Evolutionary conservation across 1,284 basidiomycete species (phyloP), one percentile per base, ranked within the genome.

Genomic region (Sanghuangporus weigelae): DNA sequence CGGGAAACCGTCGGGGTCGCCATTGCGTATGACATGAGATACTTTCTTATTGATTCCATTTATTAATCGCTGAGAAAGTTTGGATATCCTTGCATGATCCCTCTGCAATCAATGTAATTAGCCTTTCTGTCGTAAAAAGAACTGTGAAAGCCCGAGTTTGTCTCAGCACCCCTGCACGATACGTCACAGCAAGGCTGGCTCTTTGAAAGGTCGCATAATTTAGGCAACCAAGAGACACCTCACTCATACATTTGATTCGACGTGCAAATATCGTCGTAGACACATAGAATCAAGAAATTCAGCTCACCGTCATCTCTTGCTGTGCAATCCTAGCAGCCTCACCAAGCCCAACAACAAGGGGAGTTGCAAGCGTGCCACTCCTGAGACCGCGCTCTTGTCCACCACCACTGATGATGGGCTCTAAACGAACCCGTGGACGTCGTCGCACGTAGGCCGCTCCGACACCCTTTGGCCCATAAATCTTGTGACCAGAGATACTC

Each of bases 391-490:
- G 86, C 79, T 99, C 97, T 78, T 99, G 97, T 6, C 97, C 97
- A 72, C 97, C 97, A 65, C 97, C 97, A 69, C 86, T 95, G 67
- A 99, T 82, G 70, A 99, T 90, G 1, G 97, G 96, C 75, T 99
- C 97, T 69, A 99, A 78, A 65, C 97, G 84, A 51, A 99, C 97
- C 68, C 97, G 83, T 2, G 97, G 97, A 69, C 96, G 80, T 69
- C 97, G 80, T 63, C 97, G 85, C 57, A 99, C 95, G 76, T 98
- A 99, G 19, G 91, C 90, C 4, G 94, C 96, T 42, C 97, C 97
- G 54, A 99, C 78, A 16, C 97, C 97, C 78, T 99, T 99, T 5
- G 97, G 97, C 2, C 97, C 97, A 76, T 99, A 99, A 16, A 99
- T 77, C 79, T 99, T 99, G 82, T 99, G 97, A 4, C 93, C 96